Percentiles rank a stretch among this genome's conserved stretches.
phyloP scores from a whole-genome alignment of 139 green algal genomes.

The Micromonas pusilla region DNA sequence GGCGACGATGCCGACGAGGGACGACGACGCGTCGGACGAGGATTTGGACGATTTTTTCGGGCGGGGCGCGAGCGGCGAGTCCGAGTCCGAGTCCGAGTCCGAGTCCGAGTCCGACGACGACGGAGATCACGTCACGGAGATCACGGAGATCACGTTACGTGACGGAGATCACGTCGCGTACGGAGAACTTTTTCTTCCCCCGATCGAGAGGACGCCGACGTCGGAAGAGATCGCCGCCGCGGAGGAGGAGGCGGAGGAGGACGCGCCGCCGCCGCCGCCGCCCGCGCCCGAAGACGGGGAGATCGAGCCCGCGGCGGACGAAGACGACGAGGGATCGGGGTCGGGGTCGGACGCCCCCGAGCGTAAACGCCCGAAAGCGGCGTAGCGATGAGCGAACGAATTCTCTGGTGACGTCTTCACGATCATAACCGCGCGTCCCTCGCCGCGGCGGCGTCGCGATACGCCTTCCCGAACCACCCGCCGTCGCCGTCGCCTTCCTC shows the following conservation, averaged over 20 bases:
- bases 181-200: no score
- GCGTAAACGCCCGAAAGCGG: no score
- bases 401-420: no score
- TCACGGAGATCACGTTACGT: background rate
- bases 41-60: background rate
- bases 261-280: background rate
- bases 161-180: background rate
- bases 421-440: no score
- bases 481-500: no score
- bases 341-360: no score
- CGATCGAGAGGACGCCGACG: no score
- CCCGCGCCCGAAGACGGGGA: background rate
- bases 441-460: no score
- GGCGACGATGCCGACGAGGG: background rate
- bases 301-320: background rate
- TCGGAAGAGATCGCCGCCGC: no score
- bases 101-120: background rate
- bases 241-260: background rate
- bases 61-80: background rate
- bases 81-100: constrained; percentile 3
- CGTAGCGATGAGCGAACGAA: no score
- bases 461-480: no score
- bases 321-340: no score
- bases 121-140: background rate
- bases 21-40: background rate